Conservation (phyloP, 768 basidiomycete genomes). For the Hydnomerulius pinastri region DNA sequence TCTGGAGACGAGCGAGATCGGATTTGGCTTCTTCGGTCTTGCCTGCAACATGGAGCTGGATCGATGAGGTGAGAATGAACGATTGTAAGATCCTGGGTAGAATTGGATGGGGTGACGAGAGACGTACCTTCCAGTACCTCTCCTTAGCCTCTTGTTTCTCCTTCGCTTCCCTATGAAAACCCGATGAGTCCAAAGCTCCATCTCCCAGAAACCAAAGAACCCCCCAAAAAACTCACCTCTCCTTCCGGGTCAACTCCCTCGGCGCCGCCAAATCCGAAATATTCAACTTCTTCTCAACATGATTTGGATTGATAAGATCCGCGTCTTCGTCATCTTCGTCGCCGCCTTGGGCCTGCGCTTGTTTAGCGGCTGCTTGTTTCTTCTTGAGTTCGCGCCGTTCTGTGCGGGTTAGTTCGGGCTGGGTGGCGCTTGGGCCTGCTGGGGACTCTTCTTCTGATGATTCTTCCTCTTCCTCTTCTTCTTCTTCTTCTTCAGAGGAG, state of each 20-base stretch:
- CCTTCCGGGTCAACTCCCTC: constrained; percentile 61
- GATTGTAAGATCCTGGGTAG: too few species aligned
- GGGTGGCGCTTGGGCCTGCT: constrained; percentile 30
- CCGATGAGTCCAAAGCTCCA: background rate
- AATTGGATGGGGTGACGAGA: background rate
- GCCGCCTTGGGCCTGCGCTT: constrained; percentile 34
- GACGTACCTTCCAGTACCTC: constrained; percentile 77
- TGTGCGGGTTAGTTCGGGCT: constrained; percentile 64
- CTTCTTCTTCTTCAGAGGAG: constrained; percentile 46
- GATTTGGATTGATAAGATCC: constrained; percentile 80
- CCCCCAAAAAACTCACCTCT: constrained; percentile 46
- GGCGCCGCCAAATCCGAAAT: constrained; percentile 73
- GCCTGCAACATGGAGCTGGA: constrained; percentile 70
- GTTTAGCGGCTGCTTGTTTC: constrained; percentile 59
- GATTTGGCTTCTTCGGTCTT: constrained; percentile 91
- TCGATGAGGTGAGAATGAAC: background rate
- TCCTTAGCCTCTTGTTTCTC: constrained; percentile 91
- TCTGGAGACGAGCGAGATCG: constrained; percentile 83
- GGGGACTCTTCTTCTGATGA: constrained; percentile 28
- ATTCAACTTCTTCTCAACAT: constrained; percentile 70
- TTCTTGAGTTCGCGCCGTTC: constrained; percentile 85
- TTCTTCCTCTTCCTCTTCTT: constrained; percentile 42
- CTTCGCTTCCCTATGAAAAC: constrained; percentile 73
- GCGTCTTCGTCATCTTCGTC: constrained; percentile 64
- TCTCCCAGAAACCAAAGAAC: background rate